Evolutionary conservation across 2,329 filamentous ascomycete species (phyloP).

Genomic region (Sclerotinia spermophila): DNA sequence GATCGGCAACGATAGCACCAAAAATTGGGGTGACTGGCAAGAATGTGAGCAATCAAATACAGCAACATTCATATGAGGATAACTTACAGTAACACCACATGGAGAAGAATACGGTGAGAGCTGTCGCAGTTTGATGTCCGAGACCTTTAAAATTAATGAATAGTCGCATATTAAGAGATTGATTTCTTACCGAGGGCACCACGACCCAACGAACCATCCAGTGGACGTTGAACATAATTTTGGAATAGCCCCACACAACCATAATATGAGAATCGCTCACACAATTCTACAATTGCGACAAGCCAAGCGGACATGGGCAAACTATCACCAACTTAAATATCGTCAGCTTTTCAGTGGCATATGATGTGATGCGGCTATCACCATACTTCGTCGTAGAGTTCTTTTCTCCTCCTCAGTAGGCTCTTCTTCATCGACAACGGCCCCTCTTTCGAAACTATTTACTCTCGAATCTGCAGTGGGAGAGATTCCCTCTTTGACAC

Average conservation of each 20-base stretch:
- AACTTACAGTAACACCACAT: constrained; percentile 48
- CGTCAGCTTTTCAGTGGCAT: neutral
- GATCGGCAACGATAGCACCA: constrained; percentile 48
- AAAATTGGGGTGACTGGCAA: constrained; percentile 36
- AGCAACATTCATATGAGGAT: neutral
- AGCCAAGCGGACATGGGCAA: constrained; percentile 17
- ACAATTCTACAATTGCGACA: constrained; percentile 14
- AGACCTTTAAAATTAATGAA: constrained; percentile 38
- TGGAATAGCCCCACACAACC: constrained; percentile 58
- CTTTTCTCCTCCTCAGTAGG: constrained; percentile 1
- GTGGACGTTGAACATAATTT: constrained; percentile 56
- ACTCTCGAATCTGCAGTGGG: neutral
- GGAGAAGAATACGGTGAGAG: constrained; percentile 49
- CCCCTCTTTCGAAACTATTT: neutral
- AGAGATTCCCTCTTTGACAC: neutral
- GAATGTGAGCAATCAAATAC: neutral
- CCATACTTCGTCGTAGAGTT: constrained; percentile 1
- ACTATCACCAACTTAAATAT: constrained; percentile 11
- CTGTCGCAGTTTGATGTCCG: constrained; percentile 53
- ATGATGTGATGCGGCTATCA: neutral
- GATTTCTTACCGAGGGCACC: constrained; percentile 43
- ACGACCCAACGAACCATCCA: constrained; percentile 27
- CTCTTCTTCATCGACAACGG: neutral
- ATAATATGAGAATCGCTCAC: constrained; percentile 54
- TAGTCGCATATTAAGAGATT: too few species aligned